phyloP scores from a whole-genome alignment of 169 alveolate genomes.

The Eimeria sp. region DNA sequence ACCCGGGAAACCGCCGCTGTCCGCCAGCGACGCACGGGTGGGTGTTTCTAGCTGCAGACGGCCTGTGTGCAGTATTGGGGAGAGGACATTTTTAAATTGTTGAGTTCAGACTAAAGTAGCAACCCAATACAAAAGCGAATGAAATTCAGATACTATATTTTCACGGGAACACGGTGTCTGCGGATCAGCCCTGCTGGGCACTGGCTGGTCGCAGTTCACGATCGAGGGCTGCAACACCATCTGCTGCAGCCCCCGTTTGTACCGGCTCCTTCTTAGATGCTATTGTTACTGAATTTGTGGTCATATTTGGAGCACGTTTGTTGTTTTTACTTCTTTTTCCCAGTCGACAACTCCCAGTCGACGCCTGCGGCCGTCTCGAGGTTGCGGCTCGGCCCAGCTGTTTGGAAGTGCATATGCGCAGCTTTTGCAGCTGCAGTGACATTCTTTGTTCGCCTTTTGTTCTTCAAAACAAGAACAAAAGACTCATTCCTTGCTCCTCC shows the following conservation, averaged over 20 bases:
- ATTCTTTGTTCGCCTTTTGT: not conserved
- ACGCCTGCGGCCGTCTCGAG: not conserved
- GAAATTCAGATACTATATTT: no score
- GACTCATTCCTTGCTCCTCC: not conserved
- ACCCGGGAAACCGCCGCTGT: no score
- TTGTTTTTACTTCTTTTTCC: not conserved
- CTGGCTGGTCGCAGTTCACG: not conserved
- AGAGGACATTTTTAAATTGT: no score
- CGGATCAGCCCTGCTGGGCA: not conserved
- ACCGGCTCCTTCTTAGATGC: not conserved
- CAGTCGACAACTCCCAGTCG: not conserved
- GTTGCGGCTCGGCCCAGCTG: not conserved
- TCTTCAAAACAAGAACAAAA: not conserved
- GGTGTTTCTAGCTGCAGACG: no score
- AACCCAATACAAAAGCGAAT: no score
- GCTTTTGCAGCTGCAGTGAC: not conserved
- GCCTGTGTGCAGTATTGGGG: no score
- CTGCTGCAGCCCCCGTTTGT: not conserved
- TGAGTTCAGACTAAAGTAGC: no score
- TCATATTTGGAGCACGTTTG: no score
- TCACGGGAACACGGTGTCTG: not conserved
- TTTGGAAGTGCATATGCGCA: not conserved
- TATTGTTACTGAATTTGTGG: not conserved
- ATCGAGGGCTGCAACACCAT: no score
- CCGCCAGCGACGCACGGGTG: no score